Evolutionary conservation across 129 eudicot genomes (phyloP), one percentile per base, ranked within the genome.

Genomic region (Deinandra increscens): DNA sequence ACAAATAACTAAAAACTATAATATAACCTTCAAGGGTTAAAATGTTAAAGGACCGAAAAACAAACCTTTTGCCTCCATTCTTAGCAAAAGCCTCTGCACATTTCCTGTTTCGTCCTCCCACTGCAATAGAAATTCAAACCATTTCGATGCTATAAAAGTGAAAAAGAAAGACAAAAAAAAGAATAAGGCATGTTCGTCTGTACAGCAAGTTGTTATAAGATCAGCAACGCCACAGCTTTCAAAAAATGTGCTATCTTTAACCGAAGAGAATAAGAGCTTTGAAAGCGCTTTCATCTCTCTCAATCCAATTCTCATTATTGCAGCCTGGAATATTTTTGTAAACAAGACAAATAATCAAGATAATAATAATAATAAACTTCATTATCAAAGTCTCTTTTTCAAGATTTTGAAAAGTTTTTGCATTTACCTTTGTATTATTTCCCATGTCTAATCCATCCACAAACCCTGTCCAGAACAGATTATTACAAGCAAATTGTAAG

Each of bases 211-310:
- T 60, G 99, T 90, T 59, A 94, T 94, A 12, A 94, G 90, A 84
- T 94, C 99, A 17, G 99, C 99, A 41, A 94, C 96, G 53, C 99
- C 99, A 68, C 99, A 94, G 79, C 99, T 94, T 81, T 94, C 99
- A 18, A 94, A 90, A 81, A 89, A 94, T 45, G 99, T 94, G 66
- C 73, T 88, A 71, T 94, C 99, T 71, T 79, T 85, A 70, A 94
- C 97, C 1, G 99, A 83, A 72, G 96, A 82, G 79, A 94, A 90
- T 46, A 94, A 82, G 26, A 88, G 97, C 84, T 94, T 90, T 48
- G 99, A 94, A 68, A 94, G 77, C 74, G 91, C 97, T 84, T 83
- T 94, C 99, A 94, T 94, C 51, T 94, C 99, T 74, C 86, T 83
- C 84, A 94, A 84, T 36, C 99, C 99, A 37, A 94, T 89, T 84